Evolutionary conservation across 106 monocot genomes (phyloP), one percentile per base, ranked within the genome.

Genomic region (Triglochin maritima): DNA sequence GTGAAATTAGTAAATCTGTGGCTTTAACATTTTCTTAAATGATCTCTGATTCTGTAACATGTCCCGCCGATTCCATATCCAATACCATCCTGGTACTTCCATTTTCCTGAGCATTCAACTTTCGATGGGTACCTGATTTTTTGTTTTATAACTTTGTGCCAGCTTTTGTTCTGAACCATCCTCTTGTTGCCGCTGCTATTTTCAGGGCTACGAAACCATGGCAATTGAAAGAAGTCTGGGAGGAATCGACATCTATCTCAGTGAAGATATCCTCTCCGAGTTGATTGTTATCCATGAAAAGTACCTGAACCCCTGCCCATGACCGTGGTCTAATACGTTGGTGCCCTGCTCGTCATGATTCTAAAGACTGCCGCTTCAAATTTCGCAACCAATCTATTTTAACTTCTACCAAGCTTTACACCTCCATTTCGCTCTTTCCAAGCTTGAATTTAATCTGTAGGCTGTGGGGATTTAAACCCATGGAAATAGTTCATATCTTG

Each of bases 301-400:
- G 74, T 90, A 83, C 69, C 85, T 87, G 41, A 94, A 87, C 64
- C 94, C 87, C 65, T 94, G 92, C 67, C 85, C 92, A 3, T 92
- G 67, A 85, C 56, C 57, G 17, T 64, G n/a, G 2, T 64, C 46
- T 47, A 64, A 10, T 1, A 42, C 6, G 29, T 62, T 9, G 7
- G 44, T 17, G 14, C 41, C 44, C 44, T 17, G 62, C 11, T 62
- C 7, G 1, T 62, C 3, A 6, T 4, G 62, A 57, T 57, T 16
- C 12, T n/a, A 5, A n/a, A 56, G 16, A 56, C 16, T 16, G 56
- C 6, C 8, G 9, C 16, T 56, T 56, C 56, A 56, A 10, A 44
- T 56, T 29, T 43, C 6, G 29, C 29, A 29, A 29, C 29, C 29
- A 1, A 29, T 29, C 29, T 29, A 29, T 29, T 29, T 29, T 29